Conservation (phyloP, 2,329 filamentous ascomycete species). For the Chaetomium olivaceum region DNA sequence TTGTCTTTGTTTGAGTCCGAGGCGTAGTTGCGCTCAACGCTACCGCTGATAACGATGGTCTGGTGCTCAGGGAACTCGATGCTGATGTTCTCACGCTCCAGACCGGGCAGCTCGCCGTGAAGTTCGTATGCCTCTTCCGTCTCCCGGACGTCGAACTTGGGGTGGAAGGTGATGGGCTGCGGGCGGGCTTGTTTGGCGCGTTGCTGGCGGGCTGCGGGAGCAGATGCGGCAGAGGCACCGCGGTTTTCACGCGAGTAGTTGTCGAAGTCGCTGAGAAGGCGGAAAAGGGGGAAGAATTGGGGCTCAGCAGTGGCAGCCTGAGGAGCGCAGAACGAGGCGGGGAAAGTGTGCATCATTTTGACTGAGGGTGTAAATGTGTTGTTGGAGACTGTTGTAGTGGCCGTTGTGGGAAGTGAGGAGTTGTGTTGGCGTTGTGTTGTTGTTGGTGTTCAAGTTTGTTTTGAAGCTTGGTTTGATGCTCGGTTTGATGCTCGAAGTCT, state of each 20-base stretch:
- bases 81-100: constrained; percentile 70
- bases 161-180: constrained; percentile 54
- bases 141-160: constrained; percentile 79
- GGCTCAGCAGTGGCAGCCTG: constrained; percentile 36
- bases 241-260: constrained; percentile 49
- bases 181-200: constrained; percentile 26
- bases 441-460: not conserved
- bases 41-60: constrained; percentile 71
- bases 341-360: constrained; percentile 63
- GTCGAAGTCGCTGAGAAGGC: constrained; percentile 64
- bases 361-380: not conserved
- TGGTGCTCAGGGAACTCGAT: constrained; percentile 79
- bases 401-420: not conserved
- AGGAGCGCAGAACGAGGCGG: constrained; percentile 35
- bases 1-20: constrained; percentile 36
- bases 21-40: constrained; percentile 62
- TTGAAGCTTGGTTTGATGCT: not conserved
- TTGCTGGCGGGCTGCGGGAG: constrained; percentile 25
- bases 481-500: not conserved
- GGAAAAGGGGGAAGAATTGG: constrained; percentile 62
- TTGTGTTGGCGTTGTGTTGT: not conserved
- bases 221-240: constrained; percentile 27
- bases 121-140: constrained; percentile 69
- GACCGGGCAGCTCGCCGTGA: constrained; percentile 75
- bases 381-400: not conserved